phyloP scores from a whole-genome alignment of 305 asterid species.

The Plantago coronopus region DNA sequence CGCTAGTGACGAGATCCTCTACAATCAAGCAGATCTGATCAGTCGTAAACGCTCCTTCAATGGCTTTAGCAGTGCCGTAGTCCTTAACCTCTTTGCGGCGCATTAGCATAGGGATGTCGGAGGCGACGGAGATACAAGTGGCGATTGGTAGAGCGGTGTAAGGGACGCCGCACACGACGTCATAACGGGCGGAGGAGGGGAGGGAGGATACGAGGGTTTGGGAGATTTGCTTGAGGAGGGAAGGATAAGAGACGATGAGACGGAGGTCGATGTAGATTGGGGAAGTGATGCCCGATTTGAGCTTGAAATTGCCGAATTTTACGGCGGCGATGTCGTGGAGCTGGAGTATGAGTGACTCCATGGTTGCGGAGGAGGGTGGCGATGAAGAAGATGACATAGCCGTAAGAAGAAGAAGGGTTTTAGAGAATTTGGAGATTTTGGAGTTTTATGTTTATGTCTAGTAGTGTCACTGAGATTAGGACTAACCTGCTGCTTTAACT shows the following conservation, averaged over 20 bases:
- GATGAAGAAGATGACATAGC: conserved; percentile 22
- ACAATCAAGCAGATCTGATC: conserved; percentile 66
- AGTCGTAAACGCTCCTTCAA: conserved; percentile 65
- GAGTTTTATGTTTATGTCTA: background rate
- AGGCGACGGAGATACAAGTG: conserved; percentile 63
- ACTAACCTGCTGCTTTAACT: too few species aligned
- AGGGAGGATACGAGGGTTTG: conserved; percentile 53
- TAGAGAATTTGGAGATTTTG: background rate
- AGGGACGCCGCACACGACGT: conserved; percentile 88
- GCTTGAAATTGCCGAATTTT: conserved; percentile 84
- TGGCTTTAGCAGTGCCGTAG: conserved; percentile 84
- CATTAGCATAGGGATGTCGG: conserved; percentile 83
- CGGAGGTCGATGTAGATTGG: conserved; percentile 96
- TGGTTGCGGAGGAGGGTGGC: conserved; percentile 29
- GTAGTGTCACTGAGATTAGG: too few species aligned
- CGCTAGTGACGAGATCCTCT: conserved; percentile 95
- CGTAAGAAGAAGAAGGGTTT: background rate
- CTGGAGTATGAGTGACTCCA: conserved; percentile 72
- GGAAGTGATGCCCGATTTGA: conserved; percentile 83
- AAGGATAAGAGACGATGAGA: conserved; percentile 79
- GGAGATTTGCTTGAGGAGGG: conserved; percentile 73
- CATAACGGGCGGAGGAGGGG: conserved; percentile 58
- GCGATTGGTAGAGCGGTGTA: conserved; percentile 97
- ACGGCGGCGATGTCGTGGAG: conserved; percentile 94
- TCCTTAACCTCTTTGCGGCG: conserved; percentile 94